phyloP scores from a whole-genome alignment of 306 rosid genomes.

The Dryas drummondii region DNA sequence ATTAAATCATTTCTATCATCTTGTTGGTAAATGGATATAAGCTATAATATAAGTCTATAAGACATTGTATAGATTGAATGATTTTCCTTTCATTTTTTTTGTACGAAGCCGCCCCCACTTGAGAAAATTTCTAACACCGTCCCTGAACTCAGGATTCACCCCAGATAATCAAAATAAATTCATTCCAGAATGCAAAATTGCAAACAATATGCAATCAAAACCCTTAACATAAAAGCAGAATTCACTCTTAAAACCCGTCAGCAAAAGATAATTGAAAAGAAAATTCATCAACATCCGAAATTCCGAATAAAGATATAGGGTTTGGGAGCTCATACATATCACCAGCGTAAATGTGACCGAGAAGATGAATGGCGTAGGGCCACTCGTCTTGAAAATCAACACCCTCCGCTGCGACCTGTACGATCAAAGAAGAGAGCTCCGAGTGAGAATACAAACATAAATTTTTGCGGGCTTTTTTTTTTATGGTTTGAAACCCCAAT shows the following conservation, averaged over 20 bases:
- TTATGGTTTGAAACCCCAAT: not conserved
- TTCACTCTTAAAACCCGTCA: not conserved
- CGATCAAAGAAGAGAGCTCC: not conserved
- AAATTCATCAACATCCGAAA: not conserved
- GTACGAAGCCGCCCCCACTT: no score
- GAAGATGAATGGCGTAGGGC: slow-evolving; percentile 83
- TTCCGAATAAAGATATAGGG: not conserved
- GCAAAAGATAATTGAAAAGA: not conserved
- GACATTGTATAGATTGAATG: no score
- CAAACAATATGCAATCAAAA: not conserved
- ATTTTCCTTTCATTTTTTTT: no score
- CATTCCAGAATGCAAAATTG: not conserved
- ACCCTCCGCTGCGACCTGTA: slow-evolving; percentile 80
- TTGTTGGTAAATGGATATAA: no score
- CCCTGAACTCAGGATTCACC: not conserved
- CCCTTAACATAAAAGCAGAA: not conserved
- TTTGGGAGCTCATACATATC: slow-evolving; percentile 46
- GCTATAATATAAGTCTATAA: no score
- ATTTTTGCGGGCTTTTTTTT: not conserved
- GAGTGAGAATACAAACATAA: not conserved
- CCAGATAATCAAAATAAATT: slow-evolving; percentile 2
- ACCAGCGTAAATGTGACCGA: slow-evolving; percentile 59
- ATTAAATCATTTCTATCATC: no score
- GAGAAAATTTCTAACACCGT: no score
- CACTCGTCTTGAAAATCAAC: slow-evolving; percentile 65